These are phyloP conservation scores for Syzygium oleosum DNA, from an alignment of 345 rosid genomes.

Conservation along the genomic window DNA sequence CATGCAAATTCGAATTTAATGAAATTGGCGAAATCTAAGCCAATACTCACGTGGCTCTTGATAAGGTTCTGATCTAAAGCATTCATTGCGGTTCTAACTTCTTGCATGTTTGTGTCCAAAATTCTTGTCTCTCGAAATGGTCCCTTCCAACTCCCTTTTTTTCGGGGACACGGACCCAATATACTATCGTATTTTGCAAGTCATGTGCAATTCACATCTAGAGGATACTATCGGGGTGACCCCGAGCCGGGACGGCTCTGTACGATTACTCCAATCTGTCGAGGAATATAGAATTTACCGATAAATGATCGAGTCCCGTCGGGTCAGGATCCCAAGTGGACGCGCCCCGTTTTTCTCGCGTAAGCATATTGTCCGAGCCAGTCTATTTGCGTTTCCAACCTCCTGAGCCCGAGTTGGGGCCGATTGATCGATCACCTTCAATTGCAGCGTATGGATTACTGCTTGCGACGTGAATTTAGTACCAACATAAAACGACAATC, in stretches of 20 bases:
- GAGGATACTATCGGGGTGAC: accelerated
- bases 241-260: accelerated
- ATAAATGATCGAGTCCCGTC: not conserved
- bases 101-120: not conserved
- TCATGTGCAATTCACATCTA: not conserved
- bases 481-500: accelerated
- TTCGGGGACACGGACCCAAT: accelerated
- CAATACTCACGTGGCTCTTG: not conserved
- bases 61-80: not conserved
- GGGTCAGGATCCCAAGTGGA: accelerated
- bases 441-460: accelerated
- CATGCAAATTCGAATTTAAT: no score
- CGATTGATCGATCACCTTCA: accelerated
- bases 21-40: no score
- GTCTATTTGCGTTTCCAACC: not conserved
- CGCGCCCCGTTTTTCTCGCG: not conserved
- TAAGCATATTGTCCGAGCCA: accelerated
- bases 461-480: accelerated
- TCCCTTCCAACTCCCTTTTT: not conserved
- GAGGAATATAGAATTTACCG: not conserved
- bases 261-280: not conserved
- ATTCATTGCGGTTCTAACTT: not conserved
- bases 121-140: not conserved
- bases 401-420: accelerated
- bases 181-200: not conserved